Conservation (phyloP, 345 rosid species). For the Adansonia digitata region DNA sequence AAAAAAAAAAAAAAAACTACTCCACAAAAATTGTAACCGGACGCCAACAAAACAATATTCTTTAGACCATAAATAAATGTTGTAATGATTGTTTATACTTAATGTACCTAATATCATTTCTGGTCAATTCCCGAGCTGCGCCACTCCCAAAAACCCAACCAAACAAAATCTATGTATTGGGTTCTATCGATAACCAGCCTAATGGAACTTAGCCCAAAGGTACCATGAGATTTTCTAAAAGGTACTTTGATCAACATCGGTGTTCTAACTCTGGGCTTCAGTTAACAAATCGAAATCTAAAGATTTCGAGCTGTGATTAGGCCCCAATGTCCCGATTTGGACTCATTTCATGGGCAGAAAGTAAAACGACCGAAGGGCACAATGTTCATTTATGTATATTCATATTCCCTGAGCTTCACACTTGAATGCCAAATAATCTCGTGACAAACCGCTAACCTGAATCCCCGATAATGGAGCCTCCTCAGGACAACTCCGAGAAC, state of each 20-base stretch:
- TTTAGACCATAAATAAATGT: neutral
- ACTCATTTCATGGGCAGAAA: neutral
- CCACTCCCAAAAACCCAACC: neutral
- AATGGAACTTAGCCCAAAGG: neutral
- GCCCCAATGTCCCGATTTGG: neutral
- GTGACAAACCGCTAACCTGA: neutral
- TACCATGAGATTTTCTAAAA: no score
- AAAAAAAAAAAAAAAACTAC: no score
- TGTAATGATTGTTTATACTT: no score
- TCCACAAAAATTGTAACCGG: neutral
- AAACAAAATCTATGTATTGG: neutral
- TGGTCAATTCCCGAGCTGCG: no score
- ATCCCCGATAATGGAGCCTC: conserved; percentile 1
- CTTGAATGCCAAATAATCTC: no score
- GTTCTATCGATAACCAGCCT: neutral
- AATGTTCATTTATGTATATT: no score
- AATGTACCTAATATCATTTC: neutral
- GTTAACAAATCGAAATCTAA: neutral
- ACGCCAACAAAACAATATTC: neutral
- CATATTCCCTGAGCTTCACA: no score
- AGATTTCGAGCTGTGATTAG: neutral
- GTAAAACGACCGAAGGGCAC: neutral
- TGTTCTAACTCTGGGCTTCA: neutral
- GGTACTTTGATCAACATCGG: no score
- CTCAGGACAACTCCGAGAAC: conserved; percentile 28